A percentile compares a stretch with the other conserved stretches of the same genome.
phyloP scores from a whole-genome alignment of 441 rosid genomes.

The Cnidoscolus chayamansa region DNA sequence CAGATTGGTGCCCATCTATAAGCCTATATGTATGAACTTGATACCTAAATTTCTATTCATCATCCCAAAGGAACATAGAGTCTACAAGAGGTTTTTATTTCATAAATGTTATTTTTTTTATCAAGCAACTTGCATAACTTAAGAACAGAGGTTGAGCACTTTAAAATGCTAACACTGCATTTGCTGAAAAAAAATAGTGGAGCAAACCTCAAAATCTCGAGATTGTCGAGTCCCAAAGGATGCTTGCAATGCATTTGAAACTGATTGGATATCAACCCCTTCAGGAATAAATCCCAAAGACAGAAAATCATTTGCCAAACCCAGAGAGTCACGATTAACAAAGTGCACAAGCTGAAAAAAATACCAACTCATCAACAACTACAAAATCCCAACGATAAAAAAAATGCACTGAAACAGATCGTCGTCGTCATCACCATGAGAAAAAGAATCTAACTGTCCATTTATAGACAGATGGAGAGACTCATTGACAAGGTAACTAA shows the following conservation, averaged over 20 bases:
- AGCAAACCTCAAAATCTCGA: slow-evolving; percentile 88
- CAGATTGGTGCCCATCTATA: neutral
- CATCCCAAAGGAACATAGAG: neutral
- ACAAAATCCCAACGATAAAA: slow-evolving; percentile 19
- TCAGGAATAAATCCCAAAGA: slow-evolving; percentile 99
- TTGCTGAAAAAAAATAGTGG: neutral
- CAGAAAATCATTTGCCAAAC: slow-evolving; percentile 98
- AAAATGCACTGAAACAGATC: slow-evolving; percentile 5
- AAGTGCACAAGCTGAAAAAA: slow-evolving; percentile 96
- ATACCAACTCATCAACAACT: slow-evolving; percentile 37
- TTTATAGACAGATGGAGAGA: slow-evolving; percentile 4
- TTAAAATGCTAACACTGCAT: neutral
- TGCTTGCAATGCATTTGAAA: slow-evolving; percentile 73
- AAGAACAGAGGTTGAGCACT: too few relatives aligned
- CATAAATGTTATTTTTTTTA: neutral
- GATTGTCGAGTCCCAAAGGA: slow-evolving; percentile 73
- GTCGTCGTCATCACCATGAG: slow-evolving; percentile 12
- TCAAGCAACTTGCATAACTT: neutral
- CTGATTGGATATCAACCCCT: slow-evolving; percentile 70
- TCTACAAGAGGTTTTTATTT: neutral
- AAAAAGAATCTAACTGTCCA: neutral
- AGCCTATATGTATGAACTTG: too few relatives aligned
- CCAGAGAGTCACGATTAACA: slow-evolving; percentile 96
- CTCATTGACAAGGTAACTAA: neutral
- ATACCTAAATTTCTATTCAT: neutral